A percentile compares a stretch with the other conserved stretches of the same genome.
Conservation (phyloP, 2,329 filamentous ascomycete species). For the Chaetomiaceae sp. region DNA sequence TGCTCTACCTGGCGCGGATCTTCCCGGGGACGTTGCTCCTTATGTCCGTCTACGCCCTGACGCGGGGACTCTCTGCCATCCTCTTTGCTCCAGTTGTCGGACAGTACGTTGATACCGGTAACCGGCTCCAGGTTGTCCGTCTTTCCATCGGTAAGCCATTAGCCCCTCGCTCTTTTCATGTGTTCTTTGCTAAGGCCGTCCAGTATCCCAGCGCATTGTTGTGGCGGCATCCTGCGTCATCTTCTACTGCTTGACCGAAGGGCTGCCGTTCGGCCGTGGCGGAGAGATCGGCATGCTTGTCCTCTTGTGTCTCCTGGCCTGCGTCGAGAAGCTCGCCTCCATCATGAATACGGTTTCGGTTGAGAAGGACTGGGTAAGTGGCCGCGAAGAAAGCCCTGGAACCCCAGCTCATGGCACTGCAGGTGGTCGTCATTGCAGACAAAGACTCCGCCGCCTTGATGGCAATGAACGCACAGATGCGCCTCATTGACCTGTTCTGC, state of each 20-base stretch:
- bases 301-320: conserved; percentile 46
- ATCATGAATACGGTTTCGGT: conserved; percentile 64
- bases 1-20: conserved; percentile 53
- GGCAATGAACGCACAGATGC: conserved; percentile 35
- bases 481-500: conserved; percentile 54
- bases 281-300: conserved; percentile 32
- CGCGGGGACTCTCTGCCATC: conserved; percentile 54
- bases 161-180: neutral
- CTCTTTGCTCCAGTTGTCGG: conserved; percentile 57
- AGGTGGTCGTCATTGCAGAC: conserved; percentile 45
- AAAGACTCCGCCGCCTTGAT: conserved; percentile 29
- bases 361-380: conserved; percentile 60
- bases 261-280: conserved; percentile 28
- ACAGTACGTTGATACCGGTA: conserved; percentile 50
- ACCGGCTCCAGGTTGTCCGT: conserved; percentile 48
- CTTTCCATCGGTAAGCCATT: conserved; percentile 39
- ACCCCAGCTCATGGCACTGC: neutral
- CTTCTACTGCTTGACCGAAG: conserved; percentile 35
- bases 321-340: conserved; percentile 62
- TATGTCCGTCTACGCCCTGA: conserved; percentile 63
- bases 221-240: conserved; percentile 46
- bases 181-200: neutral
- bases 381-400: neutral
- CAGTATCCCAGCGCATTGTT: conserved; percentile 34
- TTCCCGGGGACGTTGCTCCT: conserved; percentile 58